phyloP scores from a whole-genome alignment of 192 early-diverging fungal genomes.

The Coemansia furcata region DNA sequence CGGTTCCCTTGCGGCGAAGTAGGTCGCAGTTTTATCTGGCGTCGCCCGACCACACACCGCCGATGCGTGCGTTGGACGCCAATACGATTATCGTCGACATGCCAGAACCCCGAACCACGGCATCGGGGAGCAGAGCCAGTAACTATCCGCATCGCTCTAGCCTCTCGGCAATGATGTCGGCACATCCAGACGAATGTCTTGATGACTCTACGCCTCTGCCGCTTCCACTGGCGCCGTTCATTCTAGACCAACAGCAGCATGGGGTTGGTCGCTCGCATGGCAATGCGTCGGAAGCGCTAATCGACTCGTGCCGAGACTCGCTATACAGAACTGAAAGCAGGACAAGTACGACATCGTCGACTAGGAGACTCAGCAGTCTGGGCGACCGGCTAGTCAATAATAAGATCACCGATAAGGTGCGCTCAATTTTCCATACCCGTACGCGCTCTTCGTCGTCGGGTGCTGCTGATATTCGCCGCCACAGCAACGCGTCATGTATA shows the following conservation, averaged over 20 bases:
- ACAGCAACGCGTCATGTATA: constrained; percentile 1
- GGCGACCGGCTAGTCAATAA: constrained; percentile 14
- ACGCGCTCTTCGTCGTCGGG: constrained; percentile 4
- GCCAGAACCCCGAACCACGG: not conserved
- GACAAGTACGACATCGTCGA: not conserved
- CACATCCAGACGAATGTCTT: not conserved
- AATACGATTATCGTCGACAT: not conserved
- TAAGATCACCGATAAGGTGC: constrained; percentile 33
- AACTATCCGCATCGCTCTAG: not conserved
- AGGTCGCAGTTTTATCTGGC: constrained; percentile 46
- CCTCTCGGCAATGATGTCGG: constrained; percentile 1
- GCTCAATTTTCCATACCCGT: constrained; percentile 38
- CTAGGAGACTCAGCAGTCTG: constrained; percentile 7
- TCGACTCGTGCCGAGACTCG: not conserved
- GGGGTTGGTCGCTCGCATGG: not conserved
- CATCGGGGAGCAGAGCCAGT: not conserved
- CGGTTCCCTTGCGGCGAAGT: constrained; percentile 21
- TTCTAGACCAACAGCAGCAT: not conserved
- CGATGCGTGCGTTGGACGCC: constrained; percentile 1
- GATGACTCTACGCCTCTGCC: not conserved
- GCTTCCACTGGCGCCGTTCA: not conserved
- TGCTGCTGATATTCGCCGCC: not conserved
- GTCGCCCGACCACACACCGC: constrained; percentile 34
- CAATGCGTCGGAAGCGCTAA: not conserved
- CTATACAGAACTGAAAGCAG: not conserved